Evolutionary conservation across 768 basidiomycete species (phyloP), one percentile per base, ranked within the genome.

Genomic region (Termitomyces sp.): DNA sequence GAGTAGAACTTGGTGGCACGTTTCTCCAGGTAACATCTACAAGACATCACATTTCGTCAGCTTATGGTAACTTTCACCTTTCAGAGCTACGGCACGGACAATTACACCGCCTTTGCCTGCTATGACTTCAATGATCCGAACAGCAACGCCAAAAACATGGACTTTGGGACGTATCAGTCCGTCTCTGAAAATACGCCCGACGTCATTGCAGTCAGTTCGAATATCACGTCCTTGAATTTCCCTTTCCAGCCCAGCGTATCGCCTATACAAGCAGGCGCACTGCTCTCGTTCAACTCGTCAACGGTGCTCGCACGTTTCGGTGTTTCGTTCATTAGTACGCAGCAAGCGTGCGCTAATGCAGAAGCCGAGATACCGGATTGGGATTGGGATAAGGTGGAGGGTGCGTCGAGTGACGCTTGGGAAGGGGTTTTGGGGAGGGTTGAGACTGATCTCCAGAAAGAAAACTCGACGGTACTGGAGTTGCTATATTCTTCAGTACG

Each of bases 281-380:
- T 81, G n/a, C 64, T 81, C 10, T 69, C 71, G 1, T 78, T 81
- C 68, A 70, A 71, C 30, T 61, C 72, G 3, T 66, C 66, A 16
- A 66, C 67, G 6, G 70, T 85, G 40, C 76, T 72, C 46, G 78
- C 84, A 35, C 78, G 84, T 7, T 84, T 85, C 44, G 84, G 85
- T 20, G 73, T 86, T 13, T 86, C 85, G 2, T 82, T 84, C 71
- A 73, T 75, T 18, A 80, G 77, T 44, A 58, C 76, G 8, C 76
- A 75, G 13, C 82, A 83, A 64, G 85, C 84, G 2, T 87, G 84
- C 64, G 64, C 71, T 16, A 86, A 86, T 63, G 84, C 83, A 0
- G 81, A 85, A 62, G 71, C 67, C 47, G 84, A 85, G 60, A 73
- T 85, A n/a, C 75, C 71, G 44, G 66, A 67, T 32, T 81, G 80